Conservation (phyloP, 495 filamentous ascomycete species). For the Trichoderma virens region DNA sequence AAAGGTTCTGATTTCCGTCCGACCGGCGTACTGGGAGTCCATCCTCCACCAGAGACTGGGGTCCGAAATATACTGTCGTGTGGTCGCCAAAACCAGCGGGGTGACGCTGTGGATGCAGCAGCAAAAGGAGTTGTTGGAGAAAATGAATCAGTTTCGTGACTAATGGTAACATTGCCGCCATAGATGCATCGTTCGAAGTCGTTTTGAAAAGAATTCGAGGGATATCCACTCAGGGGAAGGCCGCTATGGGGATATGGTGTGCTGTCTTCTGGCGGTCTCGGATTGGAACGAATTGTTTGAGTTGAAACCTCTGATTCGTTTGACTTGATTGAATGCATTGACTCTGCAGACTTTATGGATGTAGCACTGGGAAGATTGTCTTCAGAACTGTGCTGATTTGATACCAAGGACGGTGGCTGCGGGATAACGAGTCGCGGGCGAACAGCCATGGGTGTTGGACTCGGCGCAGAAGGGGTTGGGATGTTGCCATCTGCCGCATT, state of each 20-base stretch:
- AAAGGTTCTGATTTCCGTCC: background rate
- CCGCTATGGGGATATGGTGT: conserved; percentile 7
- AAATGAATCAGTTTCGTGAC: conserved; percentile 13
- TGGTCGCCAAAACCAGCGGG: background rate
- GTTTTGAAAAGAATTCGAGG: background rate
- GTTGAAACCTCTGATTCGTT: background rate
- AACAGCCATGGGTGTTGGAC: conserved; percentile 11
- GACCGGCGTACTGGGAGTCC: background rate
- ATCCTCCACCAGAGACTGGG: background rate
- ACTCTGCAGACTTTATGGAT: conserved; percentile 1
- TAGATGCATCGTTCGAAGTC: conserved; percentile 12
- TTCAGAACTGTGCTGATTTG: background rate
- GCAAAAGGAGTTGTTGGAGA: conserved; percentile 25
- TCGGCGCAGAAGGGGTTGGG: conserved; percentile 8
- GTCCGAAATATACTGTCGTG: background rate
- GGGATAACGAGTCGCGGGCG: conserved; percentile 10
- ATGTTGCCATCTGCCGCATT: background rate
- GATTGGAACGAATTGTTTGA: background rate
- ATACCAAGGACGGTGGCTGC: conserved; percentile 6
- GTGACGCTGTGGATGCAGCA: conserved; percentile 7
- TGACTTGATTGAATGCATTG: background rate
- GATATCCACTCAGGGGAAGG: background rate
- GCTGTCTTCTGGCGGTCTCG: conserved; percentile 3
- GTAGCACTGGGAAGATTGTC: background rate
- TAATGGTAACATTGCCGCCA: conserved; percentile 16